Percentiles rank a stretch among this genome's conserved stretches.
phyloP scores from a whole-genome alignment of 495 filamentous ascomycete species.

The Tuber magnatum region DNA sequence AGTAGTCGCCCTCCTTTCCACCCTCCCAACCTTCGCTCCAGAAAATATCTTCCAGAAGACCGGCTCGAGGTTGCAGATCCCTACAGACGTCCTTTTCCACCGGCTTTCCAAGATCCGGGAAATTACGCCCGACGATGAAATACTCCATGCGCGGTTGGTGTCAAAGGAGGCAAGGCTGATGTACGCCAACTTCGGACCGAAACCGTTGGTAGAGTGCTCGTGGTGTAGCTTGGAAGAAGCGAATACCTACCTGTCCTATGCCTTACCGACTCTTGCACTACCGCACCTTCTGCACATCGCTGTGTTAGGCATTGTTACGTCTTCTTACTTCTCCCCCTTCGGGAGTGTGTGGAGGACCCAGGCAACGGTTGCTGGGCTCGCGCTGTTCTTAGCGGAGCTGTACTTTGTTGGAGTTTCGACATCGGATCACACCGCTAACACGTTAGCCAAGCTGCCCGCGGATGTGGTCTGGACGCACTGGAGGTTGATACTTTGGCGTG shows the following conservation, averaged over 20 bases:
- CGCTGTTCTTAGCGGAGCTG: slow-evolving; percentile 56
- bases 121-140: slow-evolving; percentile 56
- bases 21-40: slow-evolving; percentile 62
- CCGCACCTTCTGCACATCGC: slow-evolving; percentile 73
- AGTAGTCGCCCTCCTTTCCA: slow-evolving; percentile 53
- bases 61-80: slow-evolving; percentile 66
- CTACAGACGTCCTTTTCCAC: slow-evolving; percentile 74
- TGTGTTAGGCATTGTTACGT: slow-evolving; percentile 61
- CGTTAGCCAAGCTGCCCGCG: slow-evolving; percentile 49
- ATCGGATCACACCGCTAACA: slow-evolving; percentile 58
- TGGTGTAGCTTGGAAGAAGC: slow-evolving; percentile 75
- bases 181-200: slow-evolving; percentile 75
- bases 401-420: slow-evolving; percentile 50
- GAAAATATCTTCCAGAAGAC: slow-evolving; percentile 77
- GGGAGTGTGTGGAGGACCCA: slow-evolving; percentile 61
- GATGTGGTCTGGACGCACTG: slow-evolving; percentile 65
- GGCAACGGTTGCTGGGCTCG: slow-evolving; percentile 58
- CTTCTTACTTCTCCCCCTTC: slow-evolving; percentile 48
- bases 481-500: slow-evolving; percentile 55
- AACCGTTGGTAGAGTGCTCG: slow-evolving; percentile 61
- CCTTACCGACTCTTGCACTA: slow-evolving; percentile 61
- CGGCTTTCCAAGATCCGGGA: slow-evolving; percentile 60
- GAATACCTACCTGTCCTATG: slow-evolving; percentile 69
- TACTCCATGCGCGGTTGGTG: slow-evolving; percentile 59
- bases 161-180: slow-evolving; percentile 65